phyloP scores from a whole-genome alignment of 768 basidiomycete species.

The Boletus insuetus region DNA sequence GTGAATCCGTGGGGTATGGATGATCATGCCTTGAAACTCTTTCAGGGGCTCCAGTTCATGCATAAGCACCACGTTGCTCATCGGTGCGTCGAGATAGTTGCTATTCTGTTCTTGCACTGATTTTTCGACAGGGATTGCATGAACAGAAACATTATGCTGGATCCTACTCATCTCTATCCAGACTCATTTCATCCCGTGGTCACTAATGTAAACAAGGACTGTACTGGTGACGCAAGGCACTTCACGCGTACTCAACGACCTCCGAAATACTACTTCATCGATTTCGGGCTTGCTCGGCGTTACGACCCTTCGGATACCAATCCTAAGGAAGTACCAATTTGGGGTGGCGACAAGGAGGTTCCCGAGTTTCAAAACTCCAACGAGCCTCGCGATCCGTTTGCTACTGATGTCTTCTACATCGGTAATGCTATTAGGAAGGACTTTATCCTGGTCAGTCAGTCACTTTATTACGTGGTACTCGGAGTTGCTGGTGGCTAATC shows the following conservation, averaged over 20 bases:
- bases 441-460: neutral
- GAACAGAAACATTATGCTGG: constrained; percentile 25
- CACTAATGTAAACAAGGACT: neutral
- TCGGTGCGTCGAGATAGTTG: neutral
- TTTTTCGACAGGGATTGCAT: constrained; percentile 18
- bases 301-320: neutral
- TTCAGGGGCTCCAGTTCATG: constrained; percentile 23
- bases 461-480: constrained; percentile 1
- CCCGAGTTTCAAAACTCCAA: neutral
- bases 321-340: neutral
- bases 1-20: too few species aligned
- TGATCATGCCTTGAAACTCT: neutral
- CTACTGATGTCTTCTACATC: neutral
- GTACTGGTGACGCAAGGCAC: neutral
- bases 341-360: neutral
- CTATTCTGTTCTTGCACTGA: neutral
- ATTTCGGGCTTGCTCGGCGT: neutral
- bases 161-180: neutral
- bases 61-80: constrained; percentile 17
- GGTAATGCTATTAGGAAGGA: neutral
- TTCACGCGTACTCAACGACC: neutral
- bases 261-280: neutral
- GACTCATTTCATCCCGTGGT: neutral
- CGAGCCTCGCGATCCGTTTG: neutral
- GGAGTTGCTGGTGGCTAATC: neutral